These are phyloP conservation scores for Penicillium psychrofluorescens DNA, from an alignment of 495 filamentous ascomycete species.

Conservation along the genomic window DNA sequence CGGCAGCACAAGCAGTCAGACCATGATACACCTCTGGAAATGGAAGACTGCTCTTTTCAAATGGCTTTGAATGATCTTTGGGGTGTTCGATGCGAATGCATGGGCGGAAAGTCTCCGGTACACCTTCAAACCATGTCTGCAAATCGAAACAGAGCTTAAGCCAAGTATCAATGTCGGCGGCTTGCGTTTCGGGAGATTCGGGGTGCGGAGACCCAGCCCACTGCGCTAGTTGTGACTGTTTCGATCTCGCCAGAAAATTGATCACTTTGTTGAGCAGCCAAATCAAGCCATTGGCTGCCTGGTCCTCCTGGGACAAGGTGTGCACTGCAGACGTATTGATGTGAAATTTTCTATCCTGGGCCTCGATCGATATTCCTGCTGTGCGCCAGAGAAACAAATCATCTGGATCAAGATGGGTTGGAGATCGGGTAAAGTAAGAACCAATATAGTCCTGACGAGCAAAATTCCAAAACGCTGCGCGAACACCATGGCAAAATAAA, in stretches of 20 bases:
- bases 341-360: constrained; percentile 14
- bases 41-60: constrained; percentile 16
- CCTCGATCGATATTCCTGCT: constrained; percentile 28
- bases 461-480: constrained; percentile 36
- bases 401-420: constrained; percentile 24
- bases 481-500: constrained; percentile 23
- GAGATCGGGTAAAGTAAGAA: constrained; percentile 27
- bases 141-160: constrained; percentile 31
- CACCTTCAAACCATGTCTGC: constrained; percentile 33
- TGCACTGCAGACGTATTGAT: neutral
- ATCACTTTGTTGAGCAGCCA: constrained; percentile 32
- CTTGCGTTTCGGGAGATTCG: constrained; percentile 5
- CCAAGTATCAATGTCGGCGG: constrained; percentile 21
- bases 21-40: constrained; percentile 35
- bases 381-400: constrained; percentile 29
- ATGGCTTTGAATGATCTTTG: constrained; percentile 17
- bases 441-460: constrained; percentile 32
- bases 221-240: constrained; percentile 28
- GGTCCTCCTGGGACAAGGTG: constrained; percentile 20
- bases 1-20: constrained; percentile 24
- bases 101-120: constrained; percentile 36
- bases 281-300: constrained; percentile 26
- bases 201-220: constrained; percentile 10
- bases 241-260: constrained; percentile 31
- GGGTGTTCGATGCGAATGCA: constrained; percentile 32